Base-by-base conservation (phyloP, 768 basidiomycete species). In the Trametes elegans region DNA sequence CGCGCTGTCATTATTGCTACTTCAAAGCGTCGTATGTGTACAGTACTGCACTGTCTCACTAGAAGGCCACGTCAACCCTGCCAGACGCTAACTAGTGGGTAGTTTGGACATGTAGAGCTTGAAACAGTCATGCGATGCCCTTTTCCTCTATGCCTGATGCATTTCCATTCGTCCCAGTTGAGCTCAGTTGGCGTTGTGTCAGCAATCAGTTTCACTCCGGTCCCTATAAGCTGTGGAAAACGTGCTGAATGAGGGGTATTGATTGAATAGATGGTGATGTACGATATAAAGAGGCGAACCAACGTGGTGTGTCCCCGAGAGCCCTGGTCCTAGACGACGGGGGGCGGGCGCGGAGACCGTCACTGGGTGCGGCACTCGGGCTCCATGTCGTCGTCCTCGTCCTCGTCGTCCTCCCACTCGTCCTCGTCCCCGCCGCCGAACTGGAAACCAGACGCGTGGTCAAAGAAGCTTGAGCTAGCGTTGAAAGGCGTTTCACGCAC, bases 401-500 rank as follows among this genome's bases (percentile, higher is more conserved):
- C 84, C 24, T 85, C 83, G 0, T 84, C 83, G 77, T 85, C 84
- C 55, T 80, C 82, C 57, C 82, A 83, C 41, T 84, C 88, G 23
- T 84, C 81, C 42, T 78, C 80, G 52, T 72, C 74, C n/a, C 72
- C 75, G 55, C 81, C 87, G 57, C 85, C 88, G 70, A 87, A 87
- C 84, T 89, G 83, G 78, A 84, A 86, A 61, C 73, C 84, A 38
- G 50, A 48, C 45, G 57, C 49, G 69, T 80, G 79, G 71, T 89
- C 87, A 85, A 87, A 89, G 84, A 88, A 89, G 69, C 79, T 79
- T 68, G 78, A 75, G 68, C 79, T 78, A 79, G 85, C 82, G 76
- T 82, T 80, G 75, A 85, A 86, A 81, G 79, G 83, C 76, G 80
- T 79, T 73, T 76, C 78, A 87, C 90, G 84, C 83, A 92, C 88